phyloP scores from a whole-genome alignment of 768 basidiomycete genomes.

The Tylopilus vinaceipallidus region DNA sequence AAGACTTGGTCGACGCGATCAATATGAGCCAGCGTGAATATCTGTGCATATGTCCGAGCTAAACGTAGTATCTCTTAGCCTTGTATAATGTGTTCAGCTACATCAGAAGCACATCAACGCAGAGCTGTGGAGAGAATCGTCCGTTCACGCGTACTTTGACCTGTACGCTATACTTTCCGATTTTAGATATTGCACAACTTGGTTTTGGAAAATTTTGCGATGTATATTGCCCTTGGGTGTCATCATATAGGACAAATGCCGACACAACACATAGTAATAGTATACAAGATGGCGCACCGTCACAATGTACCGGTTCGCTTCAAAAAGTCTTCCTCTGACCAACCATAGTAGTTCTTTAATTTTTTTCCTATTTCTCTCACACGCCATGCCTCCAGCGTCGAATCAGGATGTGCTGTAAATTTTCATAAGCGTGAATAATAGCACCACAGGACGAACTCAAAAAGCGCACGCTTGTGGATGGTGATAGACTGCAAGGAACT shows the following conservation, averaged over 20 bases:
- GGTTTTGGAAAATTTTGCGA: neutral
- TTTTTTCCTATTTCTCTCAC: constrained; percentile 55
- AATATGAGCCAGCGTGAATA: constrained; percentile 23
- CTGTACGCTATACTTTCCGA: too few species aligned
- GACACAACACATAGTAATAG: neutral
- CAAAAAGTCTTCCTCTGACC: constrained; percentile 48
- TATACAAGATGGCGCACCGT: neutral
- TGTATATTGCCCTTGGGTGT: neutral
- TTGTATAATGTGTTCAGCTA: neutral
- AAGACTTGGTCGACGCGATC: constrained; percentile 12
- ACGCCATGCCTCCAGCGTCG: constrained; percentile 51
- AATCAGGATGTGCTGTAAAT: constrained; percentile 67
- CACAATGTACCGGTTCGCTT: constrained; percentile 12
- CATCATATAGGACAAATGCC: neutral
- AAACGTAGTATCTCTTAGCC: neutral
- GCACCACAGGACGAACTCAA: neutral
- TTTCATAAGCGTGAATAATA: neutral
- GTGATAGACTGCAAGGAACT: constrained; percentile 53
- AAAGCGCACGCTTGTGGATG: constrained; percentile 66
- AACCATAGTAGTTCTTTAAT: constrained; percentile 64
- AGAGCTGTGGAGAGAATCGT: neutral
- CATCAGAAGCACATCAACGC: neutral
- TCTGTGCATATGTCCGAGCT: neutral
- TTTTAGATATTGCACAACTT: too few species aligned
- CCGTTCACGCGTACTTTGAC: too few species aligned